These are phyloP conservation scores for Tanacetum coccineum DNA, from an alignment of 129 eudicot genomes.

Conservation along the genomic window DNA sequence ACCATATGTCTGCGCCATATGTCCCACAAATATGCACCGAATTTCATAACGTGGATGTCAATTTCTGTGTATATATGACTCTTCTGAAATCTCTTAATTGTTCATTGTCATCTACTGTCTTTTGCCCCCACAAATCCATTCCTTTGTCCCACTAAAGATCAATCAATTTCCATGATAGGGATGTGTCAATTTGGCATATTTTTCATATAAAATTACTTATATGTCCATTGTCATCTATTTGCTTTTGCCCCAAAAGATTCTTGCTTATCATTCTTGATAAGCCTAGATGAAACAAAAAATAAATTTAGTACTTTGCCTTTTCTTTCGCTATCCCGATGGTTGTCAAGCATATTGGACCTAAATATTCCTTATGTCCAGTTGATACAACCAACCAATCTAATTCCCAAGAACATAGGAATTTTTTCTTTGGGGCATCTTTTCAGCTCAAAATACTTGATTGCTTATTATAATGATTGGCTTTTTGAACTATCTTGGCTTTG, in stretches of 20 bases:
- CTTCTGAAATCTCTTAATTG: not conserved
- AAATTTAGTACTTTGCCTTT: slow-evolving; percentile 4
- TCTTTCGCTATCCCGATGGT: not conserved
- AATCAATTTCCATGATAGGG: slow-evolving; percentile 11
- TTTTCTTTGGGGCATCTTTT: not conserved
- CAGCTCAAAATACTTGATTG: not conserved
- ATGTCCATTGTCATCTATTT: slow-evolving; percentile 7
- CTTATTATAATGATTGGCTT: not conserved
- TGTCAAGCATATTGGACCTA: not conserved
- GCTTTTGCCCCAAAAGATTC: slow-evolving; percentile 23
- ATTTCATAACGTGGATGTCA: slow-evolving; percentile 8
- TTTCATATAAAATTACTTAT: not conserved
- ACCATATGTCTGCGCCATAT: not conserved
- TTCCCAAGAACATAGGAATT: not conserved
- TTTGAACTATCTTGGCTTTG: no score
- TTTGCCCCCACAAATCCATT: not conserved
- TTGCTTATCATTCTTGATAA: slow-evolving; percentile 20
- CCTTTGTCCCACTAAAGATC: not conserved
- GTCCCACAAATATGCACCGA: not conserved
- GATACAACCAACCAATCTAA: not conserved
- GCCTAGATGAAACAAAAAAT: not conserved
- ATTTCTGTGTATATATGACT: not conserved
- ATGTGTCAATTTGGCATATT: slow-evolving; percentile 14
- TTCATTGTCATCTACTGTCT: not conserved
- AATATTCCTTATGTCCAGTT: not conserved